Conservation (phyloP, 768 basidiomycete genomes). For the Podaxis carcinomalis region DNA sequence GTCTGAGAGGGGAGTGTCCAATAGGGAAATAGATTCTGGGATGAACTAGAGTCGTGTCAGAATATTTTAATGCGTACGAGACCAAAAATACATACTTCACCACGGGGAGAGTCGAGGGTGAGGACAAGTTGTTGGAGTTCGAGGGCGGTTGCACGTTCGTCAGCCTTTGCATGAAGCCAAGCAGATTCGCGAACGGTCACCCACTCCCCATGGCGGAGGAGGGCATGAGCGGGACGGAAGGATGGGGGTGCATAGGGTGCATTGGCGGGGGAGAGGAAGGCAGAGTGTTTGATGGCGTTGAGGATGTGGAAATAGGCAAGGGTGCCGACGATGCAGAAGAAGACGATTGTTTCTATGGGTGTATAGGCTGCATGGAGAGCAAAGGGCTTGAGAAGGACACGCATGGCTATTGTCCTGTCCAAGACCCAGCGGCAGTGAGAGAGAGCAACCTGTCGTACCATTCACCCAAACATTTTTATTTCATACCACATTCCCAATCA, state of each 20-base stretch:
- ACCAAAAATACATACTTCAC: slow-evolving; percentile 25
- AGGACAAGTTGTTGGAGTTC: slow-evolving; percentile 77
- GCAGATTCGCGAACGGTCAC: slow-evolving; percentile 50
- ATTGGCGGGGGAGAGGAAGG: slow-evolving; percentile 60
- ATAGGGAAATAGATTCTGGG: slow-evolving; percentile 29
- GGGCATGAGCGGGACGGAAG: slow-evolving; percentile 52
- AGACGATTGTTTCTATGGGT: slow-evolving; percentile 88
- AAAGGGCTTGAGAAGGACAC: slow-evolving; percentile 61
- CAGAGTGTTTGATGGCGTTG: slow-evolving; percentile 82
- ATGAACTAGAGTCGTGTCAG: slow-evolving; percentile 19
- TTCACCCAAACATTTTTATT: slow-evolving; percentile 10
- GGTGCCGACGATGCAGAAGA: slow-evolving; percentile 84
- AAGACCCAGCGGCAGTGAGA: neutral
- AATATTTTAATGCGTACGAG: neutral
- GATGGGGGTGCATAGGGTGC: slow-evolving; percentile 29
- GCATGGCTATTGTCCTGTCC: slow-evolving; percentile 29
- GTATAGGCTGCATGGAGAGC: slow-evolving; percentile 69
- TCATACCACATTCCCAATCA: neutral
- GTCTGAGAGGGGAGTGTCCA: slow-evolving; percentile 37
- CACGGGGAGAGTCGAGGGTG: slow-evolving; percentile 35
- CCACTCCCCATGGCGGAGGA: slow-evolving; percentile 58
- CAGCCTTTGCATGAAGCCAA: slow-evolving; percentile 30
- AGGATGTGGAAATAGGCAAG: slow-evolving; percentile 95
- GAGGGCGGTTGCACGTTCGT: slow-evolving; percentile 30
- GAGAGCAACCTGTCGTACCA: slow-evolving; percentile 6